Base-by-base conservation (phyloP, 371 early-diverging fungal genomes). In the Apophysomyces elegans region DNA sequence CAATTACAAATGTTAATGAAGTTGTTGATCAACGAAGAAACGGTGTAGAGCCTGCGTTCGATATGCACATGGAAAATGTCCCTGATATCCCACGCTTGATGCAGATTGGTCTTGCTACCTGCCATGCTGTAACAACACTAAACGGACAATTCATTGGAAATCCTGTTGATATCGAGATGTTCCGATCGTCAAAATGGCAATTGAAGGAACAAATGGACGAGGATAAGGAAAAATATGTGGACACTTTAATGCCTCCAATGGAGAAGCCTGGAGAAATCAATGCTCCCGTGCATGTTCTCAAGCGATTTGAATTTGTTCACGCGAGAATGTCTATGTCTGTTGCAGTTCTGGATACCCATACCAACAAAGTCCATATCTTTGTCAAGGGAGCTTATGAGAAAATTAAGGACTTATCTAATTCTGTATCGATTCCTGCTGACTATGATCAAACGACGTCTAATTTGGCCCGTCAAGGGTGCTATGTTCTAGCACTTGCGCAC, bases 101-200 rank as follows among this genome's bases (percentile, higher is more conserved):
- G 67, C 86, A 88, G 59, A 73, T 84, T 35, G 95, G 90, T 21
- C 73, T 96, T 64, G 87, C 89, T 18, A 76, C 93, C 8, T 96
- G 96, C 72, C 96, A 98, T 74, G 84, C 91, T 4, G 89, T 96
- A 7, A 82, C 90, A 7, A 80, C 79, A 16, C 83, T 95, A 37
- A 87, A 88, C 26, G 85, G 84, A 21, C 84, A 83, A 58, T 84
- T 86, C 39, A 86, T 95, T 59, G 97, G 97, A 59, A 96, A 98
- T 77, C 93, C 93, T 61, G 90, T 98, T 32, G 98, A 98, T 75
- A 86, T 96, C 47, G 95, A 95, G 77, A 92, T 96, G 93, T 94
- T 96, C 80, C 75, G 81, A 13, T 86, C 88, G 36, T 91, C 94
- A 4, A 77, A 81, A n/a, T 87, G 87, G 71, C 59, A 67, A 14